Percentiles rank a stretch among this genome's conserved stretches.
Conservation (phyloP, 1,139 yeast species). For the Keqinozyma sinolaborantium region DNA sequence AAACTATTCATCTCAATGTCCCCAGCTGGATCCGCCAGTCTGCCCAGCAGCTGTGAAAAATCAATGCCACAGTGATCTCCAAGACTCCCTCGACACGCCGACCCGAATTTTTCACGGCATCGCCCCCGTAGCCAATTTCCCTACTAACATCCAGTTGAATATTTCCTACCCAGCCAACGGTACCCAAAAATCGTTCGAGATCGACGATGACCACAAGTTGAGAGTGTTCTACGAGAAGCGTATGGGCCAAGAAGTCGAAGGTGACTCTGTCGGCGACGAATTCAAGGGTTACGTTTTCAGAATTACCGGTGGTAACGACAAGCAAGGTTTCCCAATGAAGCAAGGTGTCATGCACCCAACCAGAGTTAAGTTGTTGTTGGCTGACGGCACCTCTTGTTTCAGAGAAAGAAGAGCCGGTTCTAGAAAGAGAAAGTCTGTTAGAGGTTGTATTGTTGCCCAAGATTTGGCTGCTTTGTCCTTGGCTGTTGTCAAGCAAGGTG, state of each 20-base stretch:
- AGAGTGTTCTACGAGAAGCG: slow-evolving; percentile 99
- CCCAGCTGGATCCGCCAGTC: too few relatives aligned
- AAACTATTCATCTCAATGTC: too few relatives aligned
- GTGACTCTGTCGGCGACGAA: slow-evolving; percentile 97
- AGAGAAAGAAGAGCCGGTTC: slow-evolving; percentile 99
- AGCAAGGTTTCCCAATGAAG: slow-evolving; percentile 99
- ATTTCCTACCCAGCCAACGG: slow-evolving; percentile 99
- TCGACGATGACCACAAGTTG: slow-evolving; percentile 98
- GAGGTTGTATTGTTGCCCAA: slow-evolving; percentile 98
- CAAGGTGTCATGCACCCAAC: slow-evolving; percentile 99
- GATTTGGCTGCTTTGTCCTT: slow-evolving; percentile 95
- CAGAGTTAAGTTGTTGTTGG: slow-evolving; percentile 94
- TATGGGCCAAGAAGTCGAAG: slow-evolving; percentile 99
- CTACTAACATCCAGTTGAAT: slow-evolving; percentile 64
- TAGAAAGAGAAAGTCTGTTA: slow-evolving; percentile 99
- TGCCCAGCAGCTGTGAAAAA: too few relatives aligned
- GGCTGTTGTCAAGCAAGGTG: slow-evolving; percentile 97
- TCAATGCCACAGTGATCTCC: too few relatives aligned
- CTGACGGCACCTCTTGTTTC: slow-evolving; percentile 98
- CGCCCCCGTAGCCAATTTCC: slow-evolving; percentile 2
- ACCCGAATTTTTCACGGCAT: too few relatives aligned
- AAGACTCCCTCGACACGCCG: too few relatives aligned
- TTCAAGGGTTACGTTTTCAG: slow-evolving; percentile 99
- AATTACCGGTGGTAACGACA: slow-evolving; percentile 99
- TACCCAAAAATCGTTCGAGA: slow-evolving; percentile 96